Evolutionary conservation across 164 flowering plant genomes (phyloP).

Genomic region (Taxillus chinensis): DNA sequence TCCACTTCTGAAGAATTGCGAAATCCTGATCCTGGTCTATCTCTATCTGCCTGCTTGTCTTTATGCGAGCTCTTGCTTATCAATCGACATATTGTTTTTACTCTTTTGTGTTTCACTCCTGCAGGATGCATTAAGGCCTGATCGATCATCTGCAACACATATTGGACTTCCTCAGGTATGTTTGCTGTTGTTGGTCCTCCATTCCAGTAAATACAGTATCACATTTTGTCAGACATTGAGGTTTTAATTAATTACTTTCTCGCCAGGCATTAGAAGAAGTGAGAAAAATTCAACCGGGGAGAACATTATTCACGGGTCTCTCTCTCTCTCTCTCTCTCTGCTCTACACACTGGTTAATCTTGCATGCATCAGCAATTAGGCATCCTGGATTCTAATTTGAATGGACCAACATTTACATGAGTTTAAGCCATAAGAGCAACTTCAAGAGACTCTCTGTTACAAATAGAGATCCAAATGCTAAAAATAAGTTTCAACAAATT

Average conservation of each 20-base stretch:
- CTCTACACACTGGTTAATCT: no score
- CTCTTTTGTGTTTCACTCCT: constrained; percentile 3
- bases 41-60: constrained; percentile 8
- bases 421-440: no score
- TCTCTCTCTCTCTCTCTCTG: no score
- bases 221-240: no score
- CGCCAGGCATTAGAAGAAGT: constrained; percentile 88
- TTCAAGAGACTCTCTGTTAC: no score
- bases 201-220: no score
- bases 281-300: constrained; percentile 69
- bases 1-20: constrained; percentile 66
- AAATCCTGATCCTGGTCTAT: constrained; percentile 61
- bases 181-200: no score
- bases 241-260: not conserved
- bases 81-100: not conserved
- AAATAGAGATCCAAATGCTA: no score
- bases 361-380: no score
- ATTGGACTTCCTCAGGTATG: constrained; percentile 83
- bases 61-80: not conserved
- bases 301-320: constrained; percentile 76
- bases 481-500: no score
- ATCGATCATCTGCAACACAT: constrained; percentile 87
- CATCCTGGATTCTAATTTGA: no score
- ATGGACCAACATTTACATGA: no score
- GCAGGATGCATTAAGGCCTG: constrained; percentile 90